Conservation (phyloP, 2,329 filamentous ascomycete genomes). For the Truncatella angustata region DNA sequence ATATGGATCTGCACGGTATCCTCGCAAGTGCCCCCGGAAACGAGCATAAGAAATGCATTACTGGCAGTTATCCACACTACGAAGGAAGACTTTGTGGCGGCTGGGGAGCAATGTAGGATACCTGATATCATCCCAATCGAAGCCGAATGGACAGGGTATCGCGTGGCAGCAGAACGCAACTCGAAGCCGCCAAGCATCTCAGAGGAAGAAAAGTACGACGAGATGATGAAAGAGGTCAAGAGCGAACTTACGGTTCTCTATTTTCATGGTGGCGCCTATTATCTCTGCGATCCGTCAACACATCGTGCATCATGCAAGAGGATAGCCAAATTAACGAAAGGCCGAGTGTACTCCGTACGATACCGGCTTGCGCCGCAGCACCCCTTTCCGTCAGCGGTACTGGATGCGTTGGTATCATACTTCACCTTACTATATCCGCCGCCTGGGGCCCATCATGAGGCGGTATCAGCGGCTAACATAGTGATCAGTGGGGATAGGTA, state of each 20-base stretch:
- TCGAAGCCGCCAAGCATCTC: constrained; percentile 53
- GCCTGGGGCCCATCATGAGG: constrained; percentile 61
- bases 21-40: constrained; percentile 57
- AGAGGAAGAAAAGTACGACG: constrained; percentile 61
- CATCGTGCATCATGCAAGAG: constrained; percentile 59
- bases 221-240: constrained; percentile 66
- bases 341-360: constrained; percentile 68
- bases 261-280: constrained; percentile 76
- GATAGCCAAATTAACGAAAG: constrained; percentile 64
- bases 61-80: constrained; percentile 56
- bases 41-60: constrained; percentile 55
- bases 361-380: constrained; percentile 75
- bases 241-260: constrained; percentile 66
- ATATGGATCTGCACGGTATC: constrained; percentile 78
- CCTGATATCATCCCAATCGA: constrained; percentile 59
- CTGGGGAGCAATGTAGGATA: constrained; percentile 31
- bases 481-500: constrained; percentile 70
- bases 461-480: constrained; percentile 64
- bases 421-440: constrained; percentile 72
- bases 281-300: constrained; percentile 66
- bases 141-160: constrained; percentile 75
- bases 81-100: constrained; percentile 32
- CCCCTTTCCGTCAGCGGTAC: constrained; percentile 70
- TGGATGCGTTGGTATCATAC: constrained; percentile 73
- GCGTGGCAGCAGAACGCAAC: constrained; percentile 49